These are phyloP conservation scores for Oryza nivara DNA, from an alignment of 176 grass and related monocot species.

Conservation along the genomic window DNA sequence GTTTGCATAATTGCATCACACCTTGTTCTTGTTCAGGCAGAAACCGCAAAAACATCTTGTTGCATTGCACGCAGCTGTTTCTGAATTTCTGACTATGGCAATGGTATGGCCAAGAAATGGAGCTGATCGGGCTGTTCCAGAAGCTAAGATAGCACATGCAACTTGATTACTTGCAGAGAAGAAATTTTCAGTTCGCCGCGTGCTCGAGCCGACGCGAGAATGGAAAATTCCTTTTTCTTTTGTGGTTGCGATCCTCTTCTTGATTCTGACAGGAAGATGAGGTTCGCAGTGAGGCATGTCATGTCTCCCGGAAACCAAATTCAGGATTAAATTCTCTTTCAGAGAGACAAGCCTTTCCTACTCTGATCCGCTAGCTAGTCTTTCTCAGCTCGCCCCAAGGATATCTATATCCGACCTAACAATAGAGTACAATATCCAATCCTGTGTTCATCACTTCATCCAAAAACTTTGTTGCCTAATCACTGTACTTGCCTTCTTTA, in stretches of 20 bases:
- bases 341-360: background rate
- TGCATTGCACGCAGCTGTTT: background rate
- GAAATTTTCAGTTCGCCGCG: background rate
- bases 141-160: background rate
- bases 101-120: background rate
- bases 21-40: background rate
- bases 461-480: background rate
- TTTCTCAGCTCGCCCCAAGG: constrained; percentile 16
- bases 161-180: background rate
- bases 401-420: constrained; percentile 40
- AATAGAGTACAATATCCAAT: constrained; percentile 14
- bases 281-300: background rate
- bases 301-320: background rate
- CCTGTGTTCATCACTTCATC: background rate
- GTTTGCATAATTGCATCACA: background rate
- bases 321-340: background rate
- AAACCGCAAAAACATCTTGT: background rate
- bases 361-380: constrained; percentile 6
- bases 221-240: background rate
- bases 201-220: background rate
- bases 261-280: constrained; percentile 5
- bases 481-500: background rate
- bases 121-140: background rate
- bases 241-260: constrained; percentile 2
- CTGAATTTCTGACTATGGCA: background rate